Conservation (phyloP, 257 asterid genomes). For the Nicotiana noctiflora region DNA sequence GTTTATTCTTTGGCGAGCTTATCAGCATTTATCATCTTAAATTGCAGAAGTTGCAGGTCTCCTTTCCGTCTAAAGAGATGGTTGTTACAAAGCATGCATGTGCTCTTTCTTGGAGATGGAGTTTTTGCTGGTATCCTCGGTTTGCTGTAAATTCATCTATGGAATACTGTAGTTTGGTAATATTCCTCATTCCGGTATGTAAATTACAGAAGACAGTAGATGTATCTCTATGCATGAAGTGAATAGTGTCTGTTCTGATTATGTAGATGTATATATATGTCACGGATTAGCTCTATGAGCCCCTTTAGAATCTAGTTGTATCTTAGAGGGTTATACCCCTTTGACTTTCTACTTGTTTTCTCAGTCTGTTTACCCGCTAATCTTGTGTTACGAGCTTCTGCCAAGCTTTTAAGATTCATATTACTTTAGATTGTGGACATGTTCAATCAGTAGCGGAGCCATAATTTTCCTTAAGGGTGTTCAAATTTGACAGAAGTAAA, state of each 20-base stretch:
- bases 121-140: background rate
- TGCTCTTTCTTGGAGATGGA: background rate
- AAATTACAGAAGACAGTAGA: background rate
- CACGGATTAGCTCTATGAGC: background rate
- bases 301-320: background rate
- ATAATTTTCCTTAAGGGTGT: too few species aligned
- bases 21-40: background rate
- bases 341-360: background rate
- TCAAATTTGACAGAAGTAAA: too few species aligned
- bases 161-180: slow-evolving; percentile 2
- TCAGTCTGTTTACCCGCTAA: background rate
- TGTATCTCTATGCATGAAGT: background rate
- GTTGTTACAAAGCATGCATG: slow-evolving; percentile 1
- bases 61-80: background rate
- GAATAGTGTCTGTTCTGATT: background rate
- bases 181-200: background rate
- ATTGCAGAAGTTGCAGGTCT: background rate
- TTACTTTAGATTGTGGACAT: background rate
- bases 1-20: background rate
- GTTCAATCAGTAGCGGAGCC: background rate
- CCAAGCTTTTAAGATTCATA: background rate
- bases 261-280: background rate
- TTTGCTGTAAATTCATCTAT: background rate
- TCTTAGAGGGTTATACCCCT: background rate
- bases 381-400: background rate